These are phyloP conservation scores for Suzukiozyma palmioleophila DNA, from an alignment of 1,139 yeast species.

Conservation along the genomic window DNA sequence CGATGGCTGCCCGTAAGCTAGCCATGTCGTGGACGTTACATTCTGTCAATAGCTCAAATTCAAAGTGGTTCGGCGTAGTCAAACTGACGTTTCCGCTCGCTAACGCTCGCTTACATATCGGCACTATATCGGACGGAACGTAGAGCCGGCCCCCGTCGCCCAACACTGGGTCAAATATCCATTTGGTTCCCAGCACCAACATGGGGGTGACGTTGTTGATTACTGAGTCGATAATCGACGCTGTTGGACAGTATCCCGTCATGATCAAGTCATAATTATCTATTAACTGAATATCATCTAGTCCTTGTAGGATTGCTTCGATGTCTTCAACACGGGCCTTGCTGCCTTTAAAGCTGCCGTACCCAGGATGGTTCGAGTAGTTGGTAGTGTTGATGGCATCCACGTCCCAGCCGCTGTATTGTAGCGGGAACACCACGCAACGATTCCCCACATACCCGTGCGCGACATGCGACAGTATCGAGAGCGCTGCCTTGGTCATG, in stretches of 20 bases:
- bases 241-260: constrained; percentile 71
- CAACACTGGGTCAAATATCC: constrained; percentile 39
- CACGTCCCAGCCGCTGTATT: constrained; percentile 42
- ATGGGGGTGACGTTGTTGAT: constrained; percentile 31
- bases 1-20: constrained; percentile 18
- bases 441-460: constrained; percentile 45
- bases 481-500: constrained; percentile 14
- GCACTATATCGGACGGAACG: constrained; percentile 30
- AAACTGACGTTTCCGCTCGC: constrained; percentile 26
- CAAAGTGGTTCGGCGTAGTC: constrained; percentile 40
- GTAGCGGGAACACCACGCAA: constrained; percentile 41
- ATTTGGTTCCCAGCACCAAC: constrained; percentile 14
- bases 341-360: constrained; percentile 34
- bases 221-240: constrained; percentile 45
- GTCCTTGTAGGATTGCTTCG: constrained; percentile 19
- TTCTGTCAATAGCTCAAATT: constrained; percentile 31
- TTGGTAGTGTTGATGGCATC: constrained; percentile 40
- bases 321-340: constrained; percentile 11
- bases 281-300: constrained; percentile 17
- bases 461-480: constrained; percentile 43
- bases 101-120: constrained; percentile 23
- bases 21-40: constrained; percentile 18
- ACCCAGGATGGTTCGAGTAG: constrained; percentile 44
- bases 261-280: constrained; percentile 54
- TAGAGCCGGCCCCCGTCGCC: constrained; percentile 39